Conservation (phyloP, 2,329 filamentous ascomycete species). For the Colletotrichum kahawae region DNA sequence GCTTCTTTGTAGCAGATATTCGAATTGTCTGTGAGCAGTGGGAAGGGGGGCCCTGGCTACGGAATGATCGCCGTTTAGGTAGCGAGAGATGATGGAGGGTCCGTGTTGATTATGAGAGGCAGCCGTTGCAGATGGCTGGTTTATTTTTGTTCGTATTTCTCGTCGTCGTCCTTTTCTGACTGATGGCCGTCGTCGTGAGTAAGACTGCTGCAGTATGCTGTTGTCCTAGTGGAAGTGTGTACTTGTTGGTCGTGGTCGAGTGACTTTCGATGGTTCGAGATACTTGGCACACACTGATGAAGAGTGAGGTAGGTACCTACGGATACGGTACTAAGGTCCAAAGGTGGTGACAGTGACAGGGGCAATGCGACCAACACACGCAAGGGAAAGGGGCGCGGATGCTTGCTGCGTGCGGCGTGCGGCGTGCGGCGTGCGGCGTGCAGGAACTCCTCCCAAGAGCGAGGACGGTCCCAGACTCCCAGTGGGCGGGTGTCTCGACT, state of each 20-base stretch:
- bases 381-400: neutral
- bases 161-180: neutral
- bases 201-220: neutral
- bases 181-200: neutral
- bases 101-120: conserved; percentile 1
- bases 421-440: neutral
- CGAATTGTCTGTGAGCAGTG: conserved; percentile 6
- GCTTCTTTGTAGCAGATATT: conserved; percentile 22
- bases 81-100: neutral
- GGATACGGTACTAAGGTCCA: neutral
- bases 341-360: neutral
- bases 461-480: neutral
- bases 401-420: neutral
- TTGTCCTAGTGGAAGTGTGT: neutral
- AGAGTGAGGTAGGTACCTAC: neutral
- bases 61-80: conserved; percentile 22
- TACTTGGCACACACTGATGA: neutral
- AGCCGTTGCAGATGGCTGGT: neutral
- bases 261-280: neutral
- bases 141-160: neutral
- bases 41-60: neutral
- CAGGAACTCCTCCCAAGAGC: neutral
- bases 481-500: neutral
- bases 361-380: neutral
- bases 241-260: neutral